Conservation (phyloP, 139 green algal species). For the Diplosphaera chodatii region DNA sequence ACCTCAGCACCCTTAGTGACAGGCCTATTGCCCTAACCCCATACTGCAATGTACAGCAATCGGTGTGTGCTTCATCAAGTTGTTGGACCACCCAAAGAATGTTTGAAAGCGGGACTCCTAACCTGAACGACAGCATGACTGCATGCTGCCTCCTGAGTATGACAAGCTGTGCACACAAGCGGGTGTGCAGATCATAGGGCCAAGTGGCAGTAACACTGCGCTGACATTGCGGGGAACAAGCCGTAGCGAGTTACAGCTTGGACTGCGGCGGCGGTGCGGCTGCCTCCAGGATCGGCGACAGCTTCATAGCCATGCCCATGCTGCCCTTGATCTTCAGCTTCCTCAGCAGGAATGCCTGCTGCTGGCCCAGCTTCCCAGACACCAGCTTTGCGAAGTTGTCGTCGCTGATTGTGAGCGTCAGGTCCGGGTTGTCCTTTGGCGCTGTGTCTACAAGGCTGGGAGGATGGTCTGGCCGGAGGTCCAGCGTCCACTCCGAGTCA, state of each 20-base stretch:
- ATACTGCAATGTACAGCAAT: too few relatives aligned
- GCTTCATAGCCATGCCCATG: constrained; percentile 83
- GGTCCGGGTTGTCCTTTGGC: constrained; percentile 43
- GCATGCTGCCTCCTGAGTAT: too few relatives aligned
- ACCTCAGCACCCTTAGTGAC: too few relatives aligned
- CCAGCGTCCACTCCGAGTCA: constrained; percentile 58
- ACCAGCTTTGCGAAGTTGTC: constrained; percentile 72
- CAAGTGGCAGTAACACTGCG: too few relatives aligned
- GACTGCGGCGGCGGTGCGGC: constrained; percentile 62
- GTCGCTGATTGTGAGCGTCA: constrained; percentile 71
- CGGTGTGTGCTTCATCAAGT: too few relatives aligned
- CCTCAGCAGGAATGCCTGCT: constrained; percentile 79
- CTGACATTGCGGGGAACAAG: too few relatives aligned
- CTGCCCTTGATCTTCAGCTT: constrained; percentile 81
- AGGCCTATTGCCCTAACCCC: too few relatives aligned
- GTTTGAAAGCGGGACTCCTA: too few relatives aligned
- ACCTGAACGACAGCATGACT: too few relatives aligned
- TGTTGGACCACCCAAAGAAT: too few relatives aligned
- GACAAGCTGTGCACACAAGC: too few relatives aligned
- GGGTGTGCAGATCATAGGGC: too few relatives aligned
- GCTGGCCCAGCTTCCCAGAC: constrained; percentile 75
- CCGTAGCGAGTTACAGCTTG: not conserved
- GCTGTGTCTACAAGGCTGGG: constrained; percentile 27
- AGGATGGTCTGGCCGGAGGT: constrained; percentile 48
- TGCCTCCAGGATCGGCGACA: constrained; percentile 76